phyloP scores from a whole-genome alignment of 805 yeast genomes.

The Lipomyces lipofer region DNA sequence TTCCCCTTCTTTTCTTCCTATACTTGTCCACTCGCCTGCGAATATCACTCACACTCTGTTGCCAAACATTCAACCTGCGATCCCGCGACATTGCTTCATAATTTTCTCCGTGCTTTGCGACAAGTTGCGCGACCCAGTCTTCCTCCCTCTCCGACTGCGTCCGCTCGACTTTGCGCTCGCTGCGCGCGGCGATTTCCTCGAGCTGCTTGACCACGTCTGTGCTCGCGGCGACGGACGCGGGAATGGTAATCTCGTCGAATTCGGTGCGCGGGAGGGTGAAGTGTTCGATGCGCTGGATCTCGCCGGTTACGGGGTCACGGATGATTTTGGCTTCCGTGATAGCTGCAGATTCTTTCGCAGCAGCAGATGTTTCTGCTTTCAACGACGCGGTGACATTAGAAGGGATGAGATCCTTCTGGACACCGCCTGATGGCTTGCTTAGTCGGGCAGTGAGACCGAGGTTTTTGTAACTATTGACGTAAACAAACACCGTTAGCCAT shows the following conservation, averaged over 20 bases:
- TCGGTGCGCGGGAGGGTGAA: conserved; percentile 32
- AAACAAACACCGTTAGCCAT: not conserved
- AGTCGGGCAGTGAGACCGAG: conserved; percentile 74
- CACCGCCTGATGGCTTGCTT: conserved; percentile 75
- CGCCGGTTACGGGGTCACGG: not conserved
- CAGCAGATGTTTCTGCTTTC: not conserved
- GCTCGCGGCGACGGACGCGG: conserved; percentile 31
- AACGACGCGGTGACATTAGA: not conserved
- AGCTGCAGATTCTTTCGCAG: not conserved
- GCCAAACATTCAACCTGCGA: conserved; percentile 44
- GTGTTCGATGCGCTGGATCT: not conserved
- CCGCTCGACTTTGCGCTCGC: conserved; percentile 48
- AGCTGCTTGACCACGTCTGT: conserved; percentile 69
- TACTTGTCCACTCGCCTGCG: conserved; percentile 65
- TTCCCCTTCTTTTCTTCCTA: not conserved
- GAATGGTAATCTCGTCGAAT: conserved; percentile 36
- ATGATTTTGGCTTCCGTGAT: conserved; percentile 37
- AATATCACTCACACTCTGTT: conserved; percentile 82
- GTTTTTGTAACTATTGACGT: conserved; percentile 53
- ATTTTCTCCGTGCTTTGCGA: conserved; percentile 82
- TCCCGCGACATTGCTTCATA: conserved; percentile 92
- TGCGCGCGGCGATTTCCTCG: conserved; percentile 56
- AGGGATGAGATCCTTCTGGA: conserved; percentile 51
- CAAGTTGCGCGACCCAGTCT: conserved; percentile 65
- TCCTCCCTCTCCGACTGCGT: conserved; percentile 69